A percentile compares a stretch with the other conserved stretches of the same genome.
Conservation (phyloP, 2,329 filamentous ascomycete species). For the Pochonia chlamydosporia region DNA sequence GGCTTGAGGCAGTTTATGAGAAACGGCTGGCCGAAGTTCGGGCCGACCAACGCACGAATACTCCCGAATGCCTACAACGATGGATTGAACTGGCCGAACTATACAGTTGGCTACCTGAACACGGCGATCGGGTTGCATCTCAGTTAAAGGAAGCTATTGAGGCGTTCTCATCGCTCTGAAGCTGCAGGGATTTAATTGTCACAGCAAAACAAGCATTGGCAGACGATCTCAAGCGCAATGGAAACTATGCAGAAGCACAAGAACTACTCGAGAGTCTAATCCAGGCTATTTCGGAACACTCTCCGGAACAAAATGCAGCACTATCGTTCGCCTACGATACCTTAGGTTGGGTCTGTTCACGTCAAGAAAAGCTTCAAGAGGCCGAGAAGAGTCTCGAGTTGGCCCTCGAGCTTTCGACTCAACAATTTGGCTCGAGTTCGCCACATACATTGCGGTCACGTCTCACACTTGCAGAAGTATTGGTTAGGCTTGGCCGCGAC, state of each 20-base stretch:
- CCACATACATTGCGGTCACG: neutral
- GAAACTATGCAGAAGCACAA: neutral
- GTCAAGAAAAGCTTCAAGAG: neutral
- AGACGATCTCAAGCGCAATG: neutral
- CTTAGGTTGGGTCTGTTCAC: neutral
- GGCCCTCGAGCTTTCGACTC: neutral
- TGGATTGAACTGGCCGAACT: neutral
- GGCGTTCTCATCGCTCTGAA: neutral
- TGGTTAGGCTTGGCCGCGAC: neutral
- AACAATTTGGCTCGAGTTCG: neutral
- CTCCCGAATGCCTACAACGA: neutral
- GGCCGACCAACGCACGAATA: no score
- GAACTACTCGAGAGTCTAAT: neutral
- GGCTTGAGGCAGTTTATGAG: neutral
- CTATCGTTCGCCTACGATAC: neutral
- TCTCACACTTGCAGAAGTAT: neutral
- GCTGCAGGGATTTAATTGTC: neutral
- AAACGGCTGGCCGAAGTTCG: neutral
- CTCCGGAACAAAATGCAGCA: neutral
- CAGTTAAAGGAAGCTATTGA: neutral
- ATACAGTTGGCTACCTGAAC: neutral
- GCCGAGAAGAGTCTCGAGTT: neutral
- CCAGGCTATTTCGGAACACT: neutral
- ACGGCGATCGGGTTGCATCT: neutral
- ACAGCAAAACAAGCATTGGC: neutral